phyloP scores from a whole-genome alignment of 495 filamentous ascomycete genomes.

The Annulohypoxylon moriforme region DNA sequence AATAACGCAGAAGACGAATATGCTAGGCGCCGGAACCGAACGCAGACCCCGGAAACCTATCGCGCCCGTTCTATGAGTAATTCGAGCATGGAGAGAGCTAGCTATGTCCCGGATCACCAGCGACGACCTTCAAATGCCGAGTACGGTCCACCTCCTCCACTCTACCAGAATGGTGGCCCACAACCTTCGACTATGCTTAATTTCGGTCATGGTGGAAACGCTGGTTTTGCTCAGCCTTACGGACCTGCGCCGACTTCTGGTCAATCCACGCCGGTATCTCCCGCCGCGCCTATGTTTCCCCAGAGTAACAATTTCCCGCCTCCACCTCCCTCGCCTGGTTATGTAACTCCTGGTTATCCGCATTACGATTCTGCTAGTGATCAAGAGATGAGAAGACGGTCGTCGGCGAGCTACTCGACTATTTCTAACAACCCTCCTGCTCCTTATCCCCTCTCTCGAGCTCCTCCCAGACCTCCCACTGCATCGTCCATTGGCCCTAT shows the following conservation, averaged over 20 bases:
- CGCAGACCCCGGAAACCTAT: constrained; percentile 71
- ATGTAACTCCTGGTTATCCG: constrained; percentile 38
- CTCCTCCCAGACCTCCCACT: constrained; percentile 31
- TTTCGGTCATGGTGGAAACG: constrained; percentile 43
- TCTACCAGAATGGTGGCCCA: constrained; percentile 54
- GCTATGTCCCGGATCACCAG: constrained; percentile 59
- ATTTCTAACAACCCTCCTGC: constrained; percentile 40
- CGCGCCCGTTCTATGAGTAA: constrained; percentile 82
- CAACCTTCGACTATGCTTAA: constrained; percentile 49
- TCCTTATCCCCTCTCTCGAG: constrained; percentile 32
- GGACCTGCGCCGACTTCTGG: constrained; percentile 39
- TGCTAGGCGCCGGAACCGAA: constrained; percentile 65
- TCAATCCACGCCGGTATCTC: constrained; percentile 48
- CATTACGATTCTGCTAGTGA: constrained; percentile 45
- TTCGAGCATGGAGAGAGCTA: constrained; percentile 66
- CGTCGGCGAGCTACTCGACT: constrained; percentile 42
- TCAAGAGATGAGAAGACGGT: constrained; percentile 37
- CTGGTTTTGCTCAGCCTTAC: constrained; percentile 46
- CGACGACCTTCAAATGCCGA: constrained; percentile 68
- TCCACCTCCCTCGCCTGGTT: constrained; percentile 42
- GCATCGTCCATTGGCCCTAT: constrained; percentile 37
- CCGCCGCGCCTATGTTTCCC: constrained; percentile 44
- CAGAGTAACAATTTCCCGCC: constrained; percentile 36
- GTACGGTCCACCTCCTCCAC: constrained; percentile 59
- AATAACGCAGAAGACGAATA: constrained; percentile 74